Base-by-base conservation (phyloP, 2,329 filamentous ascomycete species). In the Neonectria coccinea region DNA sequence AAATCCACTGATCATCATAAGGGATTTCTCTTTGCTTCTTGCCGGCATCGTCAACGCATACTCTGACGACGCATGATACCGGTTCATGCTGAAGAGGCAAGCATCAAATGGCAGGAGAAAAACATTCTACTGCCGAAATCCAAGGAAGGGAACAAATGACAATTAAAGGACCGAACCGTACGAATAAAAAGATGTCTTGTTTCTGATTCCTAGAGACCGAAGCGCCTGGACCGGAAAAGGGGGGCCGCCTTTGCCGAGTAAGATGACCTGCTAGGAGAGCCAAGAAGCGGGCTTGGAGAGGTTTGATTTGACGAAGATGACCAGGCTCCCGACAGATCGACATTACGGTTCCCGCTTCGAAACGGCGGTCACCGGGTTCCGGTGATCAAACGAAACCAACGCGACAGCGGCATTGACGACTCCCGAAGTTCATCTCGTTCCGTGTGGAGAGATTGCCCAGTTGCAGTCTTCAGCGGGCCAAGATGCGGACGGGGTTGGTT, bases 251-350 rank as follows among this genome's bases (percentile, higher is more conserved):
- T 18, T 63, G 62, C 50, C 57, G 58, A 60, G 63, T 45, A 44
- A 59, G 65, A 60, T 67, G 51, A 65, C 31, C 41, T 53, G 59
- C 45, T 50, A 39, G 47, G 36, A 61, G 36, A 59, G 66, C 71
- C 69, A 71, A 71, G 68, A 66, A 55, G 45, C 50, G 60, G 45
- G 60, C 52, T 50, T 61, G 58, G 62, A 64, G 31, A 59, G 41
- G 56, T 65, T 65, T 70, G 65, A 68, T 70, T 71, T 70, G 65
- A 64, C 55, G 44, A 55, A 68, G 56, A 57, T 55, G 25, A 65
- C 47, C 53, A 64, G 58, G 61, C 58, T 59, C 58, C 64, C 58
- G 54, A 70, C 48, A 22, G 71, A 73, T 73, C 68, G 62, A 65
- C 71, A 69, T 71, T 69, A 44, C 57, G 31, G 48, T 56, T 59